Evolutionary conservation across 2,329 filamentous ascomycete genomes (phyloP).

Genomic region (Fusarium sp.): DNA sequence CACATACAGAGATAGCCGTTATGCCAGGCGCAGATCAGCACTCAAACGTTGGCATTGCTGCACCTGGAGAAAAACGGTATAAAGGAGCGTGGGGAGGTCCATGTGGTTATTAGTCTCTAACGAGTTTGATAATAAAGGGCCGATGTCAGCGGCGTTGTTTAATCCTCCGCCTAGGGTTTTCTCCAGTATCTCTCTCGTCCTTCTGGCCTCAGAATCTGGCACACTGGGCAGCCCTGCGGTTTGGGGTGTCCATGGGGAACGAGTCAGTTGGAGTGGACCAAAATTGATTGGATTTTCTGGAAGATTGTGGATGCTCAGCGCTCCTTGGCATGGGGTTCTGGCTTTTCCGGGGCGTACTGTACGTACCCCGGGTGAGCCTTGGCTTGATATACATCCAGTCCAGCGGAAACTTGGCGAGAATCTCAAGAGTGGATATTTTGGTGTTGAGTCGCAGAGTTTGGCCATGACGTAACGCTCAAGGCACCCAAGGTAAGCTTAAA

Average conservation of each 20-base stretch:
- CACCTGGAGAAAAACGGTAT: constrained; percentile 6
- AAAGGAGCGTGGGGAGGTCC: constrained; percentile 15
- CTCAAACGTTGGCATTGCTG: not conserved
- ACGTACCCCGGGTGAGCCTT: too few species aligned
- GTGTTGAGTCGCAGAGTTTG: constrained; percentile 23
- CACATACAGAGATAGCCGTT: constrained; percentile 10
- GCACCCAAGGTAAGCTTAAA: constrained; percentile 48
- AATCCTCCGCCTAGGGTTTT: constrained; percentile 30
- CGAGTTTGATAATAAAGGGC: constrained; percentile 41
- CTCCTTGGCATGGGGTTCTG: constrained; percentile 22
- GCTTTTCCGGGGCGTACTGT: constrained; percentile 30
- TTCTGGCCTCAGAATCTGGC: constrained; percentile 3
- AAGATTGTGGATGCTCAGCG: constrained; percentile 23
- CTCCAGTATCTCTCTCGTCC: constrained; percentile 19
- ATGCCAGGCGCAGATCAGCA: constrained; percentile 27
- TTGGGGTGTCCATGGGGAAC: not conserved
- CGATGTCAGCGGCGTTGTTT: constrained; percentile 47
- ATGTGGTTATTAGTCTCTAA: constrained; percentile 33
- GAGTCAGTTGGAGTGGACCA: constrained; percentile 21
- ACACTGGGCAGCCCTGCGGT: not conserved
- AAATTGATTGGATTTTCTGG: constrained; percentile 35
- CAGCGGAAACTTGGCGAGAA: constrained; percentile 22
- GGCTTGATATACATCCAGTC: not conserved
- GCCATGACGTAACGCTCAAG: constrained; percentile 46
- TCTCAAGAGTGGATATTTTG: constrained; percentile 7